Percentiles rank a stretch among this genome's conserved stretches.
These are phyloP conservation scores for Nepenthes gracilis DNA, from an alignment of 148 eudicot species.

Conservation along the genomic window DNA sequence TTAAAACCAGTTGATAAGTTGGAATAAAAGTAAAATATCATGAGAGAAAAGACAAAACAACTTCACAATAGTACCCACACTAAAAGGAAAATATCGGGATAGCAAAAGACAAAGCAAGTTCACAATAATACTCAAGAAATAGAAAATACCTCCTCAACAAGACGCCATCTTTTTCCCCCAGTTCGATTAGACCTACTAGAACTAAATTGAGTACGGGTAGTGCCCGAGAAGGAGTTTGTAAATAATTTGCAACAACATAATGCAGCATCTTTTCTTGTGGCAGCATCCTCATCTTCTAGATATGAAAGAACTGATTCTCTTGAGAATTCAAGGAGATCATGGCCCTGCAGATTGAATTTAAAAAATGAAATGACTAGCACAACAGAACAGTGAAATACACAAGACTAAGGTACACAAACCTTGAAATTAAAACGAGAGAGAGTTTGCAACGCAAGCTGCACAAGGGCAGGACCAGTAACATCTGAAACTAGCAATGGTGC, in stretches of 20 bases:
- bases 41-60: no score
- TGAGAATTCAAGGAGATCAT: conserved; percentile 86
- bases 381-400: conserved; percentile 1
- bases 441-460: conserved; percentile 92
- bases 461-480: conserved; percentile 56
- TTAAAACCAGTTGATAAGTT: no score
- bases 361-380: conserved; percentile 4
- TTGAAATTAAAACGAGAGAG: conserved; percentile 84
- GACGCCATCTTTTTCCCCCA: conserved; percentile 72
- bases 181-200: conserved; percentile 63
- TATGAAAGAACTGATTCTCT: conserved; percentile 68
- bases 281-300: conserved; percentile 85
- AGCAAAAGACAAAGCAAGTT: background rate
- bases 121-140: background rate
- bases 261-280: conserved; percentile 88
- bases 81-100: no score
- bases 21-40: no score
- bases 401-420: conserved; percentile 30
- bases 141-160: conserved; percentile 72
- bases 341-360: conserved; percentile 42
- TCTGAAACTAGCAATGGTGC: conserved; percentile 46
- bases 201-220: conserved; percentile 43
- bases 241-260: conserved; percentile 84
- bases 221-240: conserved; percentile 53
- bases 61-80: no score